A percentile compares a stretch with the other conserved stretches of the same genome.
These are phyloP conservation scores for Boletus smithii DNA, from an alignment of 1,284 basidiomycete genomes.

Conservation along the genomic window DNA sequence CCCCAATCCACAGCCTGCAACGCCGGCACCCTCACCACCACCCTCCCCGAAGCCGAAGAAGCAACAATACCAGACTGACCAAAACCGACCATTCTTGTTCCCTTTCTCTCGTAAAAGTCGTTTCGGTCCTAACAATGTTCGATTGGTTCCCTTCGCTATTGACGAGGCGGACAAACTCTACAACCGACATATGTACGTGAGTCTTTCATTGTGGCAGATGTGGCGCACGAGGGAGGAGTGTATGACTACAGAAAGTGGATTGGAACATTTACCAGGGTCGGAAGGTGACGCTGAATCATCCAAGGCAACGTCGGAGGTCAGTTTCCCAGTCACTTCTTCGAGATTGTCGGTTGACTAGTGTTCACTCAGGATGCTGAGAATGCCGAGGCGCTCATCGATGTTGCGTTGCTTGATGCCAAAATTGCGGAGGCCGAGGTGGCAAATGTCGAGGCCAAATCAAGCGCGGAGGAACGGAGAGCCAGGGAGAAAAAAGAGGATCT, in stretches of 20 bases:
- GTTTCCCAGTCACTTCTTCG: slow-evolving; percentile 16
- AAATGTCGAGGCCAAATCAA: slow-evolving; percentile 51
- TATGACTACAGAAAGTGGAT: slow-evolving; percentile 88
- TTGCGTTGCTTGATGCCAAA: slow-evolving; percentile 67
- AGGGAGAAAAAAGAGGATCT: slow-evolving; percentile 74
- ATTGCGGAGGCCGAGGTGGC: slow-evolving; percentile 65
- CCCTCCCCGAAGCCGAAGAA: slow-evolving; percentile 93
- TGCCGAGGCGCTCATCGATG: slow-evolving; percentile 61
- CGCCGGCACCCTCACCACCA: slow-evolving; percentile 87
- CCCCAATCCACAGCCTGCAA: slow-evolving; percentile 63
- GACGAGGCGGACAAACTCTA: slow-evolving; percentile 94
- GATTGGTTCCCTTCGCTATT: slow-evolving; percentile 89
- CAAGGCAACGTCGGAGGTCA: slow-evolving; percentile 41
- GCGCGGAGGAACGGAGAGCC: slow-evolving; percentile 57
- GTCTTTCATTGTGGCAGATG: slow-evolving; percentile 88
- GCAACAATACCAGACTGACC: slow-evolving; percentile 98
- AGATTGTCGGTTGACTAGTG: slow-evolving; percentile 1
- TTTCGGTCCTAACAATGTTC: slow-evolving; percentile 43
- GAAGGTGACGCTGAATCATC: slow-evolving; percentile 52
- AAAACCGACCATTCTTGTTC: slow-evolving; percentile 90
- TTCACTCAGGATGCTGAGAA: slow-evolving; percentile 52
- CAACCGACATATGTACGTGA: slow-evolving; percentile 87
- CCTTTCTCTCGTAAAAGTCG: slow-evolving; percentile 72
- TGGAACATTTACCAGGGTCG: slow-evolving; percentile 72
- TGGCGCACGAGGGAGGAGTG: slow-evolving; percentile 95